These are phyloP conservation scores for Pichia cabralensis DNA, from an alignment of 805 yeast species.

Conservation along the genomic window DNA sequence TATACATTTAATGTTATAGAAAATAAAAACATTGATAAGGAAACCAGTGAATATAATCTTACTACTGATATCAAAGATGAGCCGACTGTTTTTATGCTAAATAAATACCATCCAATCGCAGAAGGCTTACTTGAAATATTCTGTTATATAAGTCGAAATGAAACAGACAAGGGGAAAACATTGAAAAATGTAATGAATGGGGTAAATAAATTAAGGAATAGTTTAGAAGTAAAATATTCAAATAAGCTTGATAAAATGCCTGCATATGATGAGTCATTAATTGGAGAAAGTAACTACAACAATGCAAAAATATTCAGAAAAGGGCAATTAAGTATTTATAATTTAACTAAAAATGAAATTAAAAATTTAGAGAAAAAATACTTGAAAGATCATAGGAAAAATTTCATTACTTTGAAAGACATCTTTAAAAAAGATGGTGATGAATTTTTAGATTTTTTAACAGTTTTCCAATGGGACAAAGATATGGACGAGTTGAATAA, in stretches of 20 bases:
- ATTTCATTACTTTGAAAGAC: conserved; percentile 19
- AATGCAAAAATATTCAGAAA: conserved; percentile 28
- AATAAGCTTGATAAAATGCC: conserved; percentile 13
- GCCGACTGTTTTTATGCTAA: conserved; percentile 18
- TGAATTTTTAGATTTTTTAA: conserved; percentile 8
- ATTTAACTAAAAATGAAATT: conserved; percentile 28
- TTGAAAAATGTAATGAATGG: conserved; percentile 55
- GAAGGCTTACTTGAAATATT: conserved; percentile 41
- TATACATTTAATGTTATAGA: conserved; percentile 19
- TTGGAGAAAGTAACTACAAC: conserved; percentile 9
- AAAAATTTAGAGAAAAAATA: conserved; percentile 34
- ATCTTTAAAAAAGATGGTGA: conserved; percentile 15
- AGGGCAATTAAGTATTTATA: conserved; percentile 33
- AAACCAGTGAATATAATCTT: background rate
- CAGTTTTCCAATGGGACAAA: conserved; percentile 5
- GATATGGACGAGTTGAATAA: conserved; percentile 7
- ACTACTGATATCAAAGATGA: conserved; percentile 8
- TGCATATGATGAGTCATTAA: conserved; percentile 3
- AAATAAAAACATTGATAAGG: background rate
- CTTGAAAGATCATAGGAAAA: conserved; percentile 23
- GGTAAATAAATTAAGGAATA: conserved; percentile 41
- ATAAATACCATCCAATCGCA: conserved; percentile 28
- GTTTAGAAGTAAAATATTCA: conserved; percentile 38
- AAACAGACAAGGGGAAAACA: conserved; percentile 36
- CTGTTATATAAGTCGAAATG: conserved; percentile 39